A percentile compares a stretch with the other conserved stretches of the same genome.
These are phyloP conservation scores for Diddensiella caesifluorescens DNA, from an alignment of 805 yeast species.

Conservation along the genomic window DNA sequence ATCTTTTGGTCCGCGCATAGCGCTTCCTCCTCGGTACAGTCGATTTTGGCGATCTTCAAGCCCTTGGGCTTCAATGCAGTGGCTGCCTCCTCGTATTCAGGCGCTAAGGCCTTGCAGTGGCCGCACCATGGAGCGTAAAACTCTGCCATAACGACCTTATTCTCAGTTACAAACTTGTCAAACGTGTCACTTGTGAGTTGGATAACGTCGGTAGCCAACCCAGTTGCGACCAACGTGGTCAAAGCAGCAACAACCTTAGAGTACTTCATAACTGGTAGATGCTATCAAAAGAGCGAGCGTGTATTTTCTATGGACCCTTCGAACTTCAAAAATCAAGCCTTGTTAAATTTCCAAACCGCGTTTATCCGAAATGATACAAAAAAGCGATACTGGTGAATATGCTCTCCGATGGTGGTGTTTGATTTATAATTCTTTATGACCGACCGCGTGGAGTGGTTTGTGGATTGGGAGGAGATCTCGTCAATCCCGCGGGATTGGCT, in stretches of 20 bases:
- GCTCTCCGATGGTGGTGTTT: too few relatives aligned
- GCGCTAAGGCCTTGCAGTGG: conserved; percentile 70
- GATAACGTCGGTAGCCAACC: conserved; percentile 82
- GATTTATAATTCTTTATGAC: too few relatives aligned
- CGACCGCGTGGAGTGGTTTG: too few relatives aligned
- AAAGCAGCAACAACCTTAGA: not conserved
- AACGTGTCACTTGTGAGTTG: conserved; percentile 65
- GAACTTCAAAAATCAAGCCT: too few relatives aligned
- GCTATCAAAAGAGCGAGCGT: too few relatives aligned
- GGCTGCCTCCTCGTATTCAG: conserved; percentile 63
- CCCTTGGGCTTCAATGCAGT: conserved; percentile 44
- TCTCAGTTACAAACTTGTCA: conserved; percentile 56
- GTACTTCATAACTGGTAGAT: too few relatives aligned
- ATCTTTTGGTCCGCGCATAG: conserved; percentile 65
- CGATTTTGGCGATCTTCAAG: conserved; percentile 49
- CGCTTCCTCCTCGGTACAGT: conserved; percentile 72
- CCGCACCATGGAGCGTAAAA: conserved; percentile 99
- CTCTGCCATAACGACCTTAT: conserved; percentile 74
- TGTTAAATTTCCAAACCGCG: too few relatives aligned
- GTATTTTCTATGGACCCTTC: too few relatives aligned
- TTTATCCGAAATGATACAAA: too few relatives aligned
- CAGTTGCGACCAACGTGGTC: conserved; percentile 49
- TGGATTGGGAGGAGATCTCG: too few relatives aligned
- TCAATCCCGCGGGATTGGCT: too few relatives aligned
- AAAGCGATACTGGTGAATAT: too few relatives aligned